phyloP scores from a whole-genome alignment of 2,329 filamentous ascomycete genomes.

The Ambrosiella beaveri region DNA sequence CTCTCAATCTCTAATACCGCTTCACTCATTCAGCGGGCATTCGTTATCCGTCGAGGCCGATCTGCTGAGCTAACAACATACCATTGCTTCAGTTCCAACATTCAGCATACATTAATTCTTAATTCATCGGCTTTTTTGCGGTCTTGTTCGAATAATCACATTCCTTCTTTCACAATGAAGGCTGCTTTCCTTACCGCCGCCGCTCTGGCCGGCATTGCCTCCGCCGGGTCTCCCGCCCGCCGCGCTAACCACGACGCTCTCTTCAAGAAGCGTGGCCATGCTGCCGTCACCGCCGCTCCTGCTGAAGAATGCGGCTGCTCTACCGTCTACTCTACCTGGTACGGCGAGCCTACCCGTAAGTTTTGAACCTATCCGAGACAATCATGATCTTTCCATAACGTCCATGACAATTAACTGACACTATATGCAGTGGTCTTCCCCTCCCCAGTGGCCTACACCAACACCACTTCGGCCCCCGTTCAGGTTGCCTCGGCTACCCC shows the following conservation, averaged over 20 bases:
- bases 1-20: conserved; percentile 36
- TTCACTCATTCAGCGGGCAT: conserved; percentile 82
- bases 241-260: conserved; percentile 36
- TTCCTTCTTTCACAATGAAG: conserved; percentile 46
- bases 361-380: conserved; percentile 13
- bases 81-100: conserved; percentile 18
- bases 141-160: not conserved
- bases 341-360: conserved; percentile 49
- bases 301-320: conserved; percentile 47
- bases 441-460: not conserved
- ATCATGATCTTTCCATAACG: not conserved
- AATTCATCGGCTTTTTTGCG: not conserved
- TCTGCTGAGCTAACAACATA: conserved; percentile 11
- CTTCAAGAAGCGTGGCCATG: conserved; percentile 31
- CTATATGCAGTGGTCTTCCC: conserved; percentile 15
- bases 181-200: conserved; percentile 48
- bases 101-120: conserved; percentile 13
- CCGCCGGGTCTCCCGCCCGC: conserved; percentile 22
- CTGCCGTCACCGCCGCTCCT: conserved; percentile 17
- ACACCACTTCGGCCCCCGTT: conserved; percentile 5
- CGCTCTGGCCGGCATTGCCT: conserved; percentile 39
- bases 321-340: conserved; percentile 56
- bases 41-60: conserved; percentile 31
- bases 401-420: not conserved
- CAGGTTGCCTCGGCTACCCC: not conserved